Conservation (phyloP, 805 yeast genomes). For the Candida tammaniensis region DNA sequence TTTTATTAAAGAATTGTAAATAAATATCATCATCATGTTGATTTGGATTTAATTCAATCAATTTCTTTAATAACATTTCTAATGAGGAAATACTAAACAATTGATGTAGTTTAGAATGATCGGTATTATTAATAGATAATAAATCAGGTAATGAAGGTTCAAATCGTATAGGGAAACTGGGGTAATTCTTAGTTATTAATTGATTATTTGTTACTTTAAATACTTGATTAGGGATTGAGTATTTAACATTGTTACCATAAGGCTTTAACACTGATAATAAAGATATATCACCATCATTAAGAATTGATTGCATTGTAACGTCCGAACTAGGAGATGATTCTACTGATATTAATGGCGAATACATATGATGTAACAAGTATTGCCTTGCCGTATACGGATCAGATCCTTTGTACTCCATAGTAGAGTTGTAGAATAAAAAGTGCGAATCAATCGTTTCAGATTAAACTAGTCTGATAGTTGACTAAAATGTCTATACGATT, state of each 20-base stretch:
- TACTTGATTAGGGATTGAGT: conserved; percentile 36
- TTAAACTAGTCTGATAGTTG: too few relatives aligned
- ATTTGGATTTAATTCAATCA: conserved; percentile 2
- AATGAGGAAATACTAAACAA: conserved; percentile 39
- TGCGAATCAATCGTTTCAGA: too few relatives aligned
- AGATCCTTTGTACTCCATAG: conserved; percentile 25
- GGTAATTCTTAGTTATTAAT: conserved; percentile 45
- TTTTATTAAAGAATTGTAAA: conserved; percentile 53
- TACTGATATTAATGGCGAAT: conserved; percentile 53
- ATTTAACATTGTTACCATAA: conserved; percentile 53
- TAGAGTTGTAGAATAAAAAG: too few relatives aligned
- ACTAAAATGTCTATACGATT: too few relatives aligned
- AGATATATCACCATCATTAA: conserved; percentile 35
- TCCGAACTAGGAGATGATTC: conserved; percentile 48
- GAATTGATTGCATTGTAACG: conserved; percentile 35
- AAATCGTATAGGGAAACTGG: conserved; percentile 59
- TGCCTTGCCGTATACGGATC: conserved; percentile 41
- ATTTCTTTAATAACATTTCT: conserved; percentile 26
- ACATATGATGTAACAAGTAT: conserved; percentile 42
- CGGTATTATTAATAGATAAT: conserved; percentile 24
- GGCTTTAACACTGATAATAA: conserved; percentile 50
- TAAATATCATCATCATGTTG: conserved; percentile 34
- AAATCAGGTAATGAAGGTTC: conserved; percentile 40
- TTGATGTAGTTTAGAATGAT: conserved; percentile 19
- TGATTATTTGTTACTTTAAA: conserved; percentile 53